Conservation (phyloP, 352 stramenopile species). For the Globisporangium irregulare region DNA sequence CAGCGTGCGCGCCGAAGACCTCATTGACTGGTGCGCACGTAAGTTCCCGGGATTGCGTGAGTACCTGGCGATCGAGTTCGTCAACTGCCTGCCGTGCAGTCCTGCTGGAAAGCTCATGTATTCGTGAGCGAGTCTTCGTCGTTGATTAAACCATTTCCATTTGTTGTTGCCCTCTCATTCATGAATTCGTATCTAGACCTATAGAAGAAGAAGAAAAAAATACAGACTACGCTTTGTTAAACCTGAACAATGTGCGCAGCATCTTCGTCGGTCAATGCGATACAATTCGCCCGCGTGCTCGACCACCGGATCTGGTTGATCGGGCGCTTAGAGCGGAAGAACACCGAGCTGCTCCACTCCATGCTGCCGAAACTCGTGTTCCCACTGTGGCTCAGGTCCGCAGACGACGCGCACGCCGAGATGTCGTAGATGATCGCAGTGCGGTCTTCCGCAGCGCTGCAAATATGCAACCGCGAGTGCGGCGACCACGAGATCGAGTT, state of each 20-base stretch:
- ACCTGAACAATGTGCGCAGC: slow-evolving; percentile 94
- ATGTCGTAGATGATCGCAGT: slow-evolving; percentile 97
- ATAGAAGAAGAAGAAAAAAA: background rate
- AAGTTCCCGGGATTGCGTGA: slow-evolving; percentile 36
- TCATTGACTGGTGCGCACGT: slow-evolving; percentile 34
- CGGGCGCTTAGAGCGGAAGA: slow-evolving; percentile 64
- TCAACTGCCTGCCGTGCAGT: slow-evolving; percentile 71
- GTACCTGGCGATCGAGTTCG: slow-evolving; percentile 47
- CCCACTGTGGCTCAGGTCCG: slow-evolving; percentile 19
- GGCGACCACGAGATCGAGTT: slow-evolving; percentile 98
- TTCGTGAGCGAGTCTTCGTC: slow-evolving; percentile 26
- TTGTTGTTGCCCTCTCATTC: slow-evolving; percentile 1
- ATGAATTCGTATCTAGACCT: background rate
- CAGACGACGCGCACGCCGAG: slow-evolving; percentile 30
- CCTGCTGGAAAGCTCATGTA: slow-evolving; percentile 86
- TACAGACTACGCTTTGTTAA: slow-evolving; percentile 19
- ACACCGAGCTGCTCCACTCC: slow-evolving; percentile 38
- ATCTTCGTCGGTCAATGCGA: slow-evolving; percentile 94
- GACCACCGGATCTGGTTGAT: slow-evolving; percentile 92
- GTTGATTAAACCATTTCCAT: background rate
- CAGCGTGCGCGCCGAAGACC: slow-evolving; percentile 24
- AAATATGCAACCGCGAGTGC: slow-evolving; percentile 92
- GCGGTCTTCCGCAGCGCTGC: slow-evolving; percentile 93
- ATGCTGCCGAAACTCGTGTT: slow-evolving; percentile 22
- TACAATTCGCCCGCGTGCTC: slow-evolving; percentile 92